Conservation (phyloP, 2,329 filamentous ascomycete species). For the Microthyrium microscopicum region DNA sequence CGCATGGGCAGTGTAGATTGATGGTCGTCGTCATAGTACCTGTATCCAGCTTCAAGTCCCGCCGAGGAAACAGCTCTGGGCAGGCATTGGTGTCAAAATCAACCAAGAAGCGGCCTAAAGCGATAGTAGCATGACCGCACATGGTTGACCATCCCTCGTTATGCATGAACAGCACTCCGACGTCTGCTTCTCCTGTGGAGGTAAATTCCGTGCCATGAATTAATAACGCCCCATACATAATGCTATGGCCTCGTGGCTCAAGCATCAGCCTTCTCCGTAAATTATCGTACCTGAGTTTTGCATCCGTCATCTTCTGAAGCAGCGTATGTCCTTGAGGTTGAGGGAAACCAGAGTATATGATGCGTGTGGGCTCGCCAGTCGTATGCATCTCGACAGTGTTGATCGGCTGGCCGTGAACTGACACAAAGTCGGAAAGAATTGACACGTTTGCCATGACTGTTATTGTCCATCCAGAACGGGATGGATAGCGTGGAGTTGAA, state of each 20-base stretch:
- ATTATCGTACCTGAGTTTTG: conserved; percentile 22
- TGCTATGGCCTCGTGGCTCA: conserved; percentile 32
- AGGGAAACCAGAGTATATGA: conserved; percentile 27
- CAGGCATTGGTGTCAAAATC: no score
- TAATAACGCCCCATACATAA: conserved; percentile 36
- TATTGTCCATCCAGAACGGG: no score
- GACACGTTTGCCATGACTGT: no score
- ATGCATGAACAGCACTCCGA: conserved; percentile 31
- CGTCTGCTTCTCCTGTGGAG: conserved; percentile 24
- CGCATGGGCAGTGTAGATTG: conserved; percentile 29
- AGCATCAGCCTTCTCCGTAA: conserved; percentile 26
- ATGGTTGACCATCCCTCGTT: conserved; percentile 34
- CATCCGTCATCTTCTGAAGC: conserved; percentile 23
- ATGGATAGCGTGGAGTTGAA: no score
- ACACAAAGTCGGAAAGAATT: no score
- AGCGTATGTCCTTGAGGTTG: conserved; percentile 18
- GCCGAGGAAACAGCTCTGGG: conserved; percentile 25
- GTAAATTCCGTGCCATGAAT: conserved; percentile 25
- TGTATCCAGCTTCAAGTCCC: conserved; percentile 17
- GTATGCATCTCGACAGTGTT: conserved; percentile 24
- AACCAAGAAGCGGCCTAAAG: conserved; percentile 25
- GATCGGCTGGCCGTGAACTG: no score
- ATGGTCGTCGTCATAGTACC: conserved; percentile 14
- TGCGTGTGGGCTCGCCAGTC: conserved; percentile 32
- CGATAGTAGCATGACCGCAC: conserved; percentile 36